These are phyloP conservation scores for Saccharum spontaneum DNA, from an alignment of 176 grass and related monocot species.

Conservation along the genomic window DNA sequence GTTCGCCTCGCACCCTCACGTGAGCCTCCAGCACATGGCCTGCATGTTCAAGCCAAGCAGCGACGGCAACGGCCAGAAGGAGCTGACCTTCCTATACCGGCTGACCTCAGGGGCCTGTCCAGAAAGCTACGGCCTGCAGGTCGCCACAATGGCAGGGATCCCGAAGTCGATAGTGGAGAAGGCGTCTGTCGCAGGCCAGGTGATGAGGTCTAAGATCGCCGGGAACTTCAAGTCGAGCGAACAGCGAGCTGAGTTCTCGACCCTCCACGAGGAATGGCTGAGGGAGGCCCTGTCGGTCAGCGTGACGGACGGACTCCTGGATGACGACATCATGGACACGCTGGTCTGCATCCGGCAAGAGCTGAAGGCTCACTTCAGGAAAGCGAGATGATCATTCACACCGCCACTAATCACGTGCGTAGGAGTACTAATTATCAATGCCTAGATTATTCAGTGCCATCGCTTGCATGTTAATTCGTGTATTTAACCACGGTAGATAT, in stretches of 20 bases:
- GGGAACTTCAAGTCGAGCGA: slow-evolving; percentile 76
- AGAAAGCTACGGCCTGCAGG: slow-evolving; percentile 92
- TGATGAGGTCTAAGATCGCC: slow-evolving; percentile 63
- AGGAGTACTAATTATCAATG: slow-evolving; percentile 21
- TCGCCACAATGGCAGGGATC: slow-evolving; percentile 80
- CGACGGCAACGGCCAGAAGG: slow-evolving; percentile 30
- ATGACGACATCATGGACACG: slow-evolving; percentile 75
- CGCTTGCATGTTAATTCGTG: neutral
- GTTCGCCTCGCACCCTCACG: slow-evolving; percentile 78
- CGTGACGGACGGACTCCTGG: slow-evolving; percentile 25
- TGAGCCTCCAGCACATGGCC: slow-evolving; percentile 91
- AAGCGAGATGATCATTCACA: slow-evolving; percentile 6
- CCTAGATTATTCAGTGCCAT: neutral
- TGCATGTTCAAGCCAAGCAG: slow-evolving; percentile 60
- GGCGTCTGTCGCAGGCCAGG: slow-evolving; percentile 51
- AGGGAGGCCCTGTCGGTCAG: slow-evolving; percentile 47
- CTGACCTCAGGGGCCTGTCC: slow-evolving; percentile 69
- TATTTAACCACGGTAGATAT: neutral
- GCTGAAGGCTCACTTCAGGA: slow-evolving; percentile 59
- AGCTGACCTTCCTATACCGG: slow-evolving; percentile 81
- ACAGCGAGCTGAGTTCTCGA: slow-evolving; percentile 69
- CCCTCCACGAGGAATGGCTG: slow-evolving; percentile 88
- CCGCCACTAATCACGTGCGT: neutral
- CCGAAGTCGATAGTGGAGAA: slow-evolving; percentile 59
- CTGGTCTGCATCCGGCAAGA: slow-evolving; percentile 73